These are phyloP conservation scores for Hypoxylon sp. DNA, from an alignment of 2,329 filamentous ascomycete species.

Conservation along the genomic window DNA sequence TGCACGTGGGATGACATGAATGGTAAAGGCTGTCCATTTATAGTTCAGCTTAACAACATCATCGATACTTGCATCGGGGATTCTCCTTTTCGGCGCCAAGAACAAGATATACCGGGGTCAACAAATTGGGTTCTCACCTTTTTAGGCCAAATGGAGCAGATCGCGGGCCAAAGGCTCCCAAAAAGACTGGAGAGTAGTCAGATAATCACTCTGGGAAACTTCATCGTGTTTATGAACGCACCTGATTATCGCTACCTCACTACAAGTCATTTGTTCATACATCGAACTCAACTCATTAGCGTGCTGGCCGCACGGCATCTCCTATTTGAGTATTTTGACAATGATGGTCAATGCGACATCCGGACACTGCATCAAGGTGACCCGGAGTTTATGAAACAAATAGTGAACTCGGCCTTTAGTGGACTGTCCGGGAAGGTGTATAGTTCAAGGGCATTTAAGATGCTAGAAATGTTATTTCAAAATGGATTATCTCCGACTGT, in stretches of 20 bases:
- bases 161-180: background rate
- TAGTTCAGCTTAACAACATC: background rate
- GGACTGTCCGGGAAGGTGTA: background rate
- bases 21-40: background rate
- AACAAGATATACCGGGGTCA: background rate
- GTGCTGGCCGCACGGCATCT: background rate
- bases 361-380: background rate
- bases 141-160: conserved; percentile 1
- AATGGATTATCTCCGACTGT: conserved; percentile 21
- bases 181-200: background rate
- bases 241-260: background rate
- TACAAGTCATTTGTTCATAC: background rate
- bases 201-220: background rate
- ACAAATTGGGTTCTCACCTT: conserved; percentile 9
- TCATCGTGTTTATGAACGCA: background rate
- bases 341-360: conserved; percentile 8
- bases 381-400: background rate
- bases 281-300: conserved; percentile 1
- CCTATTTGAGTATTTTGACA: conserved; percentile 22
- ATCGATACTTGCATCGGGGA: background rate
- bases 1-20: background rate
- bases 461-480: conserved; percentile 17
- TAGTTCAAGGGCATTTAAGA: background rate
- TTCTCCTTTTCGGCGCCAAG: background rate
- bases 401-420: background rate